Evolutionary conservation across 1,139 yeast genomes (phyloP).

Genomic region (Yamadazyma friedrichii): DNA sequence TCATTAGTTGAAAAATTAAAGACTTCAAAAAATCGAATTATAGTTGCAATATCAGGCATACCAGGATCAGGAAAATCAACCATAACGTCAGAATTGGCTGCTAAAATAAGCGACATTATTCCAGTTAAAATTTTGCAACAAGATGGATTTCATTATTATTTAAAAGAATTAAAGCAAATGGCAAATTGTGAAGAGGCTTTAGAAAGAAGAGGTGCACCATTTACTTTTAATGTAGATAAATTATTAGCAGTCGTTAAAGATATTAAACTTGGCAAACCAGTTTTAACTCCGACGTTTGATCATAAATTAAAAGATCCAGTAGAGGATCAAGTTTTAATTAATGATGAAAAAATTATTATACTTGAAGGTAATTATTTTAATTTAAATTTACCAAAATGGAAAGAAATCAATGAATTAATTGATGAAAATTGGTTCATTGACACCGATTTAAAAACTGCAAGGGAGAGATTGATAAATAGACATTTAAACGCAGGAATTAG

Average conservation of each 20-base stretch:
- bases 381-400: slow-evolving; percentile 51
- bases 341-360: slow-evolving; percentile 47
- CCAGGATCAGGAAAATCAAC: slow-evolving; percentile 9
- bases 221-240: slow-evolving; percentile 67
- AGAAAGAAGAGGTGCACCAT: slow-evolving; percentile 77
- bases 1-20: slow-evolving; percentile 1
- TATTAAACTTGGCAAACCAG: slow-evolving; percentile 13
- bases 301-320: slow-evolving; percentile 68
- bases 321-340: slow-evolving; percentile 45
- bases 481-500: slow-evolving; percentile 73
- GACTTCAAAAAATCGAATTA: slow-evolving; percentile 1
- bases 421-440: slow-evolving; percentile 46
- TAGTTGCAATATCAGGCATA: slow-evolving; percentile 7
- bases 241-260: slow-evolving; percentile 25
- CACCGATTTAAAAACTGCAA: slow-evolving; percentile 45
- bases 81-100: slow-evolving; percentile 2
- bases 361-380: slow-evolving; percentile 66
- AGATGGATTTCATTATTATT: slow-evolving; percentile 55
- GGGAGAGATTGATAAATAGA: slow-evolving; percentile 61
- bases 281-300: slow-evolving; percentile 7
- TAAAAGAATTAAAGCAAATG: slow-evolving; percentile 15
- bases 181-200: slow-evolving; percentile 50
- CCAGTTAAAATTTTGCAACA: slow-evolving; percentile 34
- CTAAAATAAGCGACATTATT: slow-evolving; percentile 7
- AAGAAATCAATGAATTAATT: slow-evolving; percentile 32